Base-by-base conservation (phyloP, 2,329 filamentous ascomycete genomes). In the Hymenoscyphus occultus region DNA sequence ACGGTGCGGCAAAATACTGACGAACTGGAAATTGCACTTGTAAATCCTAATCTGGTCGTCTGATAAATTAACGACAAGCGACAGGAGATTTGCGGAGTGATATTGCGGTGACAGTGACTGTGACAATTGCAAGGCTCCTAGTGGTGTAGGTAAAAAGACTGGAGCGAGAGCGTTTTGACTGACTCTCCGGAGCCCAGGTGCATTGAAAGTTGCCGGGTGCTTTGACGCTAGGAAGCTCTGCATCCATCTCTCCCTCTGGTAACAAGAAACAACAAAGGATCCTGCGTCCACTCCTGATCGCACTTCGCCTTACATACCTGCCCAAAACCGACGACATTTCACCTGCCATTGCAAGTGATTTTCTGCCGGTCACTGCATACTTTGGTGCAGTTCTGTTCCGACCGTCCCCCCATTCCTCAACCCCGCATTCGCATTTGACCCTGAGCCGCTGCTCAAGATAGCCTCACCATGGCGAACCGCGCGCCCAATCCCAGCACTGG, bases 401-500 rank as follows among this genome's bases (percentile, higher is more conserved):
- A 12, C 39, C 31, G 31, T 66, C n/a, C 42, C 32, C 59, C 42
- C 35, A 31, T 45, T n/a, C 22, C 32, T 39, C 56, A 40, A 56
- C 56, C 28, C 45, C 57, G n/a, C 32, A 39, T 48, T 60, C 57
- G n/a, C 32, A 39, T 48, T 60, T 62, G 59, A 39, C 28, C 14
- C 14, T 19, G 35, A 61, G 40, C 31, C n/a, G 42, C 31, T 31
- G 40, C 31, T 62, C 19, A 31, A 28, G 45, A 62, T 62, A 62
- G 32, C 45, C 48, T 56, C 60, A 56, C 19, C 45, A 75, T 74
- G 70, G 75, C 84, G 65, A 80, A 82, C 74, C 70, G 84, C 82
- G 74, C 86, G 83, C 78, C 80, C 39, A 76, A 76, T 69, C 72
- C 73, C 31, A 67, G 83, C 65, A 80, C 83, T 74, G 85, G 85